Evolutionary conservation across 2,329 filamentous ascomycete genomes (phyloP).

Genomic region (Geosmithia putterillii): DNA sequence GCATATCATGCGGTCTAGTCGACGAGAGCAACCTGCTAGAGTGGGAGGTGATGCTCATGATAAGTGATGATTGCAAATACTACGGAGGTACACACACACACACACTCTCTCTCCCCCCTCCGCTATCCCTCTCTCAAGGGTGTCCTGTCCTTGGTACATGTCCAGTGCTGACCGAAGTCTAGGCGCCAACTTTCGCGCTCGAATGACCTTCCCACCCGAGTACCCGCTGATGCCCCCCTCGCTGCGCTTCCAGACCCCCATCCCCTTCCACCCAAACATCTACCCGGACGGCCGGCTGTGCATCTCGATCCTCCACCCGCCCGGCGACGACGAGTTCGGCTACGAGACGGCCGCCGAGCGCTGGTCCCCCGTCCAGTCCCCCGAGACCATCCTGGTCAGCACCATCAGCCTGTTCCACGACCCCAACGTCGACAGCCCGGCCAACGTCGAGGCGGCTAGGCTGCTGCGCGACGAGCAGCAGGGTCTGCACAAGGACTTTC

Average conservation of each 20-base stretch:
- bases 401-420: constrained; percentile 87
- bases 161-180: neutral
- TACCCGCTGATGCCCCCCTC: constrained; percentile 85
- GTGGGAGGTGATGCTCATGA: constrained; percentile 99
- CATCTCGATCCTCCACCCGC: constrained; percentile 93
- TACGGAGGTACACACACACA: constrained; percentile 62
- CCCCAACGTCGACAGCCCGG: constrained; percentile 91
- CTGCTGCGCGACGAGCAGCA: constrained; percentile 70
- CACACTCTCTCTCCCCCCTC: constrained; percentile 1
- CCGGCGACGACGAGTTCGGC: constrained; percentile 85
- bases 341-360: constrained; percentile 86
- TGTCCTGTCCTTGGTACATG: too few relatives aligned
- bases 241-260: constrained; percentile 72
- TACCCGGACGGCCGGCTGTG: constrained; percentile 81
- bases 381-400: constrained; percentile 84
- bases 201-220: constrained; percentile 67
- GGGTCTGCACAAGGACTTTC: constrained; percentile 56
- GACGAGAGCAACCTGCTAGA: constrained; percentile 82
- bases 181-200: constrained; percentile 89
- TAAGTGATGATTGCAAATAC: constrained; percentile 83
- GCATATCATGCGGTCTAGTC: constrained; percentile 84
- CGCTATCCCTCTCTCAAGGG: constrained; percentile 4
- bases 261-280: constrained; percentile 90
- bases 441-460: constrained; percentile 86
- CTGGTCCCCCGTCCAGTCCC: constrained; percentile 90